phyloP scores from a whole-genome alignment of 192 early-diverging fungal genomes.

The Mortierella claussenii region DNA sequence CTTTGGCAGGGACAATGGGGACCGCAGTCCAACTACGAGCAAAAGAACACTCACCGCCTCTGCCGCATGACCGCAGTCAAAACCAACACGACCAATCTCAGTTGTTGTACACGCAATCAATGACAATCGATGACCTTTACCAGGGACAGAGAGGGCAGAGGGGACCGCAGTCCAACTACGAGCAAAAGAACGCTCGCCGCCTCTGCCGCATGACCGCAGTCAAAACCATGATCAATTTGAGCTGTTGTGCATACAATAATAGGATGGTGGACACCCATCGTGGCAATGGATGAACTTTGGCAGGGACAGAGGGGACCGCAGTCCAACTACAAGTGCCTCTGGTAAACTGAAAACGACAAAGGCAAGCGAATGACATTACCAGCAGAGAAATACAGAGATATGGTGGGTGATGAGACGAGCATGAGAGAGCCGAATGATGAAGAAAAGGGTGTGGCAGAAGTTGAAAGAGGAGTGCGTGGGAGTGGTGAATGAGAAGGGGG shows the following conservation, averaged over 20 bases:
- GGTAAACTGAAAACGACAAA: no score
- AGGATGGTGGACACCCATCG: slow-evolving; percentile 10
- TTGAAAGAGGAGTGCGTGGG: no score
- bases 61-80: slow-evolving; percentile 16
- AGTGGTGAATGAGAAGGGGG: no score
- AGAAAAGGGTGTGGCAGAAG: no score
- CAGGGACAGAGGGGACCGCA: slow-evolving; percentile 17
- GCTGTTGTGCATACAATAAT: slow-evolving; percentile 8
- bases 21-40: slow-evolving; percentile 15
- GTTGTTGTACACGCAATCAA: slow-evolving; percentile 2
- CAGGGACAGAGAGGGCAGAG: slow-evolving; percentile 9
- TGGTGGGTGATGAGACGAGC: no score
- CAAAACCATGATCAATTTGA: slow-evolving; percentile 18
- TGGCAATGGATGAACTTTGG: slow-evolving; percentile 13
- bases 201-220: slow-evolving; percentile 9
- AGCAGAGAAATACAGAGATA: no score
- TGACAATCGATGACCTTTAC: slow-evolving; percentile 12
- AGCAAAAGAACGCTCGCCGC: slow-evolving; percentile 9
- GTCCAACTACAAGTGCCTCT: no score
- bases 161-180: slow-evolving; percentile 24
- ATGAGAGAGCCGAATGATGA: no score
- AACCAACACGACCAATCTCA: slow-evolving; percentile 14
- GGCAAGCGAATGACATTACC: no score
- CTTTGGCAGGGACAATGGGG: slow-evolving; percentile 32
- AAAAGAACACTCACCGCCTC: slow-evolving; percentile 1